Evolutionary conservation across 805 yeast genomes (phyloP).

Genomic region (Komagataella ulmi): DNA sequence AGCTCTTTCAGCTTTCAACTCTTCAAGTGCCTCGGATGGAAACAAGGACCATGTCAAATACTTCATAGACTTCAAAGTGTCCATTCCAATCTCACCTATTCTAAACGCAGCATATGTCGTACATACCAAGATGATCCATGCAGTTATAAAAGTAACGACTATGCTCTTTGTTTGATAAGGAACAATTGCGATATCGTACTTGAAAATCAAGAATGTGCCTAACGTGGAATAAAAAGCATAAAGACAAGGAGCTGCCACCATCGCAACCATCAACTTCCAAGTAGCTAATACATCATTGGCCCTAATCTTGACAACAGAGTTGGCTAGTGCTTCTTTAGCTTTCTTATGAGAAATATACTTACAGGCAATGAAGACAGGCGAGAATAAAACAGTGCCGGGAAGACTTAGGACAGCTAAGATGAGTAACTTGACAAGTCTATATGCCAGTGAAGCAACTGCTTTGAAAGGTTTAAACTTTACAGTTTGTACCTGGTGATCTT

Average conservation of each 20-base stretch:
- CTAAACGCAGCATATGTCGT: slow-evolving; percentile 81
- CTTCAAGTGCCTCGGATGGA: slow-evolving; percentile 29
- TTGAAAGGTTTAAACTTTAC: slow-evolving; percentile 36
- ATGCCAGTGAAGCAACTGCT: slow-evolving; percentile 37
- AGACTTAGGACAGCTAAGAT: slow-evolving; percentile 49
- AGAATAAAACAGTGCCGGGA: slow-evolving; percentile 79
- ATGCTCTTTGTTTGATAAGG: background rate
- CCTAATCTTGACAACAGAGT: slow-evolving; percentile 77
- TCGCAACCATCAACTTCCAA: slow-evolving; percentile 84
- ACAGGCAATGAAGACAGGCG: slow-evolving; percentile 77
- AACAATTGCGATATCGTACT: slow-evolving; percentile 5
- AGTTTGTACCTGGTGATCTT: slow-evolving; percentile 58
- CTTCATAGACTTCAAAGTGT: slow-evolving; percentile 68
- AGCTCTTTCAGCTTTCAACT: slow-evolving; percentile 48
- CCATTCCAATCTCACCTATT: slow-evolving; percentile 90
- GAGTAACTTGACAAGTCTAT: slow-evolving; percentile 41
- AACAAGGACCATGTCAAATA: slow-evolving; percentile 58
- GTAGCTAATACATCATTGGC: slow-evolving; percentile 93
- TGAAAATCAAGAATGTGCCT: slow-evolving; percentile 20
- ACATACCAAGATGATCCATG: slow-evolving; percentile 51
- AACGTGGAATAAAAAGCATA: slow-evolving; percentile 67
- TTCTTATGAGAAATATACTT: slow-evolving; percentile 59
- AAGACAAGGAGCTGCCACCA: slow-evolving; percentile 77
- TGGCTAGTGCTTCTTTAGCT: slow-evolving; percentile 66
- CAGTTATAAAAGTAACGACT: slow-evolving; percentile 20